Base-by-base conservation (phyloP, 2,329 filamentous ascomycete species). In the Zymoseptoria passerinii region DNA sequence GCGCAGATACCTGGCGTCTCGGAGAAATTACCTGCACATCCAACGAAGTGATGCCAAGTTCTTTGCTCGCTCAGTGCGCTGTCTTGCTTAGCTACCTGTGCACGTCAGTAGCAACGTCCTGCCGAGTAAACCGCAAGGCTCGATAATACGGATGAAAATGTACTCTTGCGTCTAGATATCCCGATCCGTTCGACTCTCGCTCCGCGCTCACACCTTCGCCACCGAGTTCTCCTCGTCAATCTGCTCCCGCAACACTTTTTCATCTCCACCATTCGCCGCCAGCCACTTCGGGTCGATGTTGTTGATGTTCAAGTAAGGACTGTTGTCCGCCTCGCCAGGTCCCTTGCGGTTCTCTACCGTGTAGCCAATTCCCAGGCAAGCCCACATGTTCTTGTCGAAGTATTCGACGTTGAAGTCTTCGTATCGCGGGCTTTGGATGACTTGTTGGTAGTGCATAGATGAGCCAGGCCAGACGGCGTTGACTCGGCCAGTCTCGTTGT, bases 401-500 rank as follows among this genome's bases (percentile, higher is more conserved):
- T 75, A 76, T 40, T 66, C 58, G 53, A 78, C 76, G 0, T 76
- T 69, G 52, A 77, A 76, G 61, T 78, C 76, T 54, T 78, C 76
- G 56, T 73, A 77, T 8, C 76, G 71, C 0, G 74, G 74, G 0
- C 58, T 63, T 48, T 66, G 60, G 18, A 77, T 74, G 8, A 75
- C 67, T 56, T 75, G 67, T 52, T 66, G 70, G 59, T 80, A 81
- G 56, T 81, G 79, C 49, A 81, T 73, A 0, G 75, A 77, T 2
- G 73, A 76, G 2, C 80, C 80, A 0, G 80, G 79, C 75, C 76
- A 82, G 1, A 82, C 70, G 2, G 78, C 76, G 67, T 72, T 72
- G 18, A 78, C 75, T 5, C 75, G 69, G n/a, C 75, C 76, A 1
- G 75, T 78, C 20, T 74, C 72, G 58, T 77, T 75, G 65, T 80